Evolutionary conservation across 1,284 basidiomycete species (phyloP).

Genomic region (Sporisorium scitamineum): DNA sequence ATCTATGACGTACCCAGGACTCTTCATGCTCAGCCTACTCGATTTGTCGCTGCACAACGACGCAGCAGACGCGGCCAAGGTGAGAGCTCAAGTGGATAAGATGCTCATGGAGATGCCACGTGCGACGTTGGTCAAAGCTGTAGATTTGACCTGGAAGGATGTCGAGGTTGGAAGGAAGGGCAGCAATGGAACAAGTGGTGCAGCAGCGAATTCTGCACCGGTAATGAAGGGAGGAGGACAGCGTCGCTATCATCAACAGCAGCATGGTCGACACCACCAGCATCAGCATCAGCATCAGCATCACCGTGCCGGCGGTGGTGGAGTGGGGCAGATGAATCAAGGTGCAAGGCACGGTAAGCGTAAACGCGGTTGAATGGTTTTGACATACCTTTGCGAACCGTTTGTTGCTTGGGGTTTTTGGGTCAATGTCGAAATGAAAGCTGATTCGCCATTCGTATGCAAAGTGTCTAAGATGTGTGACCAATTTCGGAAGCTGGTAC

Average conservation of each 20-base stretch:
- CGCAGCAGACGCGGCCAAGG: not conserved
- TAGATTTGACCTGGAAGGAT: constrained; percentile 37
- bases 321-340: not conserved
- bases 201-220: not conserved
- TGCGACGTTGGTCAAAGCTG: constrained; percentile 10
- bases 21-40: constrained; percentile 26
- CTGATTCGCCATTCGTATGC: too few species aligned
- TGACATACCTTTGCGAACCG: too few species aligned
- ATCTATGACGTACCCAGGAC: constrained; percentile 13
- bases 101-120: constrained; percentile 30
- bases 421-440: too few species aligned
- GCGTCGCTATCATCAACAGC: not conserved
- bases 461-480: too few species aligned
- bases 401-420: too few species aligned
- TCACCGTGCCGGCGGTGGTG: not conserved
- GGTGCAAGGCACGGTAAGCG: constrained; percentile 13
- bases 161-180: constrained; percentile 16
- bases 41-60: constrained; percentile 12
- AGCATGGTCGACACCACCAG: constrained; percentile 4
- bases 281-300: constrained; percentile 5
- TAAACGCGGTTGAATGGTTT: constrained; percentile 10
- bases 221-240: not conserved
- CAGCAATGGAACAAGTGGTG: not conserved
- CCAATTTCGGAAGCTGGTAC: too few species aligned
- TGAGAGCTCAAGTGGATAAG: constrained; percentile 9